Conservation (phyloP, 1,284 basidiomycete species). For the Coniophora puteana region DNA sequence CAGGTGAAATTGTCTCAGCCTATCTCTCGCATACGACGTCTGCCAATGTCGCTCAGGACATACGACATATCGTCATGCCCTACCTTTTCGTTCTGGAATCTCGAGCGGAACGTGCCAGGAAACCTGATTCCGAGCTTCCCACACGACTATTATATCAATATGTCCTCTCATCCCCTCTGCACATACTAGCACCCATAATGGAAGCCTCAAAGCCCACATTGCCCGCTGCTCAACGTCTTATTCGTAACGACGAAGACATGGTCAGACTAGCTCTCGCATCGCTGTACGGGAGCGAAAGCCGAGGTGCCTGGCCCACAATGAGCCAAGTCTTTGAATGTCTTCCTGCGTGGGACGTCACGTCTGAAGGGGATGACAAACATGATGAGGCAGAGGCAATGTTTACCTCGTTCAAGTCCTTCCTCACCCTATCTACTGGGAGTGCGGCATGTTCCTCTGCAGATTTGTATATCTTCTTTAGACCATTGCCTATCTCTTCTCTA, state of each 20-base stretch:
- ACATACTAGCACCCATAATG: slow-evolving; percentile 73
- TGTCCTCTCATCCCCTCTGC: slow-evolving; percentile 64
- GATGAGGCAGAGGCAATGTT: slow-evolving; percentile 80
- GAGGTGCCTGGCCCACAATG: slow-evolving; percentile 80
- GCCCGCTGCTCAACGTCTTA: slow-evolving; percentile 61
- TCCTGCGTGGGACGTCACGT: slow-evolving; percentile 78
- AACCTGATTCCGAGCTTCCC: slow-evolving; percentile 60
- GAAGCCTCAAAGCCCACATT: slow-evolving; percentile 89
- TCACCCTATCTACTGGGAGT: slow-evolving; percentile 66
- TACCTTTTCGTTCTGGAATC: slow-evolving; percentile 90
- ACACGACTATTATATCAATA: slow-evolving; percentile 72
- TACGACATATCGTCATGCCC: slow-evolving; percentile 78
- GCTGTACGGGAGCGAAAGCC: slow-evolving; percentile 78
- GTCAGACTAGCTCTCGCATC: slow-evolving; percentile 83
- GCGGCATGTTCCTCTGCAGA: slow-evolving; percentile 63
- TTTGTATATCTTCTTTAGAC: slow-evolving; percentile 77
- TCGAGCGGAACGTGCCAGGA: slow-evolving; percentile 74
- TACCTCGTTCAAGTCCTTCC: slow-evolving; percentile 73
- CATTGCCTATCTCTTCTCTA: slow-evolving; percentile 68
- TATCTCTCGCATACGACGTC: slow-evolving; percentile 75
- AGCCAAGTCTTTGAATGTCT: slow-evolving; percentile 90
- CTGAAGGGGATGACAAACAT: slow-evolving; percentile 54
- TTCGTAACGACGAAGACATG: slow-evolving; percentile 80
- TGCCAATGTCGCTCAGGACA: slow-evolving; percentile 62
- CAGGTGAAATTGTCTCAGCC: slow-evolving; percentile 62